A percentile compares a stretch with the other conserved stretches of the same genome.
Conservation (phyloP, 495 filamentous ascomycete genomes). For the Parathielavia hyrcaniae region DNA sequence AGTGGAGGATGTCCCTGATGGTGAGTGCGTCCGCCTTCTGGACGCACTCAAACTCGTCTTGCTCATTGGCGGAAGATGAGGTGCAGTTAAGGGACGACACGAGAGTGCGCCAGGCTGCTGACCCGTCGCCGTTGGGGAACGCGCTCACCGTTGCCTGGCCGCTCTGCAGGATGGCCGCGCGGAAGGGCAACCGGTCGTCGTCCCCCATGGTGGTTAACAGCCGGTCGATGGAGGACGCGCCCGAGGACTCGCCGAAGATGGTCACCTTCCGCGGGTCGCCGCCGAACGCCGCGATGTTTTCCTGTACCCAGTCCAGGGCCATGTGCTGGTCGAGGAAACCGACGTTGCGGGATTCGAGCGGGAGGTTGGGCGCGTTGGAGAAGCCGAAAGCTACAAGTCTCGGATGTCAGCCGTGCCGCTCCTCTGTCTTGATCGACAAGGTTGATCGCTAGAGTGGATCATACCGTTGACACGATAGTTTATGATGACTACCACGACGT, state of each 20-base stretch:
- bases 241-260: constrained; percentile 68
- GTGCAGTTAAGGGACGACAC: background rate
- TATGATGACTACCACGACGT: background rate
- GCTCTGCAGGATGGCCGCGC: constrained; percentile 2
- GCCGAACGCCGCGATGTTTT: constrained; percentile 63
- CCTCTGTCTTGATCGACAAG: constrained; percentile 39
- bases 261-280: constrained; percentile 60
- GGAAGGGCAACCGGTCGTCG: background rate
- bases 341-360: constrained; percentile 32
- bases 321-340: constrained; percentile 62
- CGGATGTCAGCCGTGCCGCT: constrained; percentile 4
- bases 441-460: constrained; percentile 10
- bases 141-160: background rate
- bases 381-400: constrained; percentile 53
- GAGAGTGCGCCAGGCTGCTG: background rate
- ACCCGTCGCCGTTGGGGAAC: background rate
- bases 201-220: background rate
- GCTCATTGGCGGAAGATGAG: background rate
- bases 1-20: background rate
- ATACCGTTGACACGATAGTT: background rate
- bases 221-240: constrained; percentile 34
- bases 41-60: background rate
- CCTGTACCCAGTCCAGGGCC: constrained; percentile 56
- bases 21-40: background rate
- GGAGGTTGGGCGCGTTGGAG: constrained; percentile 31